Evolutionary conservation across 2,329 filamentous ascomycete genomes (phyloP).

Genomic region (Stachybotrys chartarum): DNA sequence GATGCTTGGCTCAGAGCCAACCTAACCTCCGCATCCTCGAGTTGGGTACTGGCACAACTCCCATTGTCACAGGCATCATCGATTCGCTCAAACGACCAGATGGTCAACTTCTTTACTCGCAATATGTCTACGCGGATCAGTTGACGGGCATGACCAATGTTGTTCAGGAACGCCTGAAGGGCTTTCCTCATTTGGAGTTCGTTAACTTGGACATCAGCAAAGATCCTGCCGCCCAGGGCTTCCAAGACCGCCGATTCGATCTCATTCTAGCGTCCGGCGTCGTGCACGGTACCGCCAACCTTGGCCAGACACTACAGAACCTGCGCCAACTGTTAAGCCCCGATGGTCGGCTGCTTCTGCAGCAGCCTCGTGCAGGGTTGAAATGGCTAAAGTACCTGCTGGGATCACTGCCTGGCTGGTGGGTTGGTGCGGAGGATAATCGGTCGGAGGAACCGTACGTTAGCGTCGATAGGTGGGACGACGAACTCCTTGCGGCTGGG

Average conservation of each 20-base stretch:
- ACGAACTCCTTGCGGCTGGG: constrained; percentile 15
- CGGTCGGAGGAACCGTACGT: constrained; percentile 19
- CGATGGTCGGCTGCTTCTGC: constrained; percentile 20
- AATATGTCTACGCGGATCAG: constrained; percentile 24
- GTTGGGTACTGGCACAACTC: constrained; percentile 31
- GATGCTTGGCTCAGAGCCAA: constrained; percentile 15
- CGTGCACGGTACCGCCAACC: constrained; percentile 26
- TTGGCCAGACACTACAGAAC: constrained; percentile 20
- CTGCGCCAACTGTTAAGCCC: constrained; percentile 22
- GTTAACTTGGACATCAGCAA: constrained; percentile 13
- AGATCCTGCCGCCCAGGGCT: constrained; percentile 22
- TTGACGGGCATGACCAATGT: constrained; percentile 17
- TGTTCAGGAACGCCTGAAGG: constrained; percentile 18
- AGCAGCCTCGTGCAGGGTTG: constrained; percentile 16
- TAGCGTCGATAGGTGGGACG: constrained; percentile 14
- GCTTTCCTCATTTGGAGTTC: constrained; percentile 9
- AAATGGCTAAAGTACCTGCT: constrained; percentile 20
- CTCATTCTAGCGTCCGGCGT: constrained; percentile 27
- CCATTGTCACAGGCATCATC: constrained; percentile 23
- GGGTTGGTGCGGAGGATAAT: constrained; percentile 22
- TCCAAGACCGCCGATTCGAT: constrained; percentile 22
- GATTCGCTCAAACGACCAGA: constrained; percentile 6
- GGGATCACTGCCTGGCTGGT: constrained; percentile 25
- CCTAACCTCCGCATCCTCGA: constrained; percentile 28
- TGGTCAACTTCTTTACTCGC: constrained; percentile 11